These are phyloP conservation scores for Amanita inopinata DNA, from an alignment of 768 basidiomycete genomes.

Conservation along the genomic window DNA sequence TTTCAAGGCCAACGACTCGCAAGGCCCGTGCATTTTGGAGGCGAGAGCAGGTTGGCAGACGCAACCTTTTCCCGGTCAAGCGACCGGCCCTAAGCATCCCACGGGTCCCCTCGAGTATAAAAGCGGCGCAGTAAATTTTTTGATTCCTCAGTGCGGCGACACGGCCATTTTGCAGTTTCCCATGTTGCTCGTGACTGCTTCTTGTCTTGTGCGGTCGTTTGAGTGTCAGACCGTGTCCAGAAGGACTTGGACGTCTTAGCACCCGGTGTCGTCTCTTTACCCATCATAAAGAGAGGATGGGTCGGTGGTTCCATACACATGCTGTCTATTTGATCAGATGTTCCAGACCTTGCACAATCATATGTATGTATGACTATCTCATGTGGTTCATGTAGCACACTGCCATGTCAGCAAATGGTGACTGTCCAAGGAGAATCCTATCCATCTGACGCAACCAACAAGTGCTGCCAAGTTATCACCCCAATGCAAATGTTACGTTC, in stretches of 20 bases:
- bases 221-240: slow-evolving; percentile 86
- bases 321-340: no score
- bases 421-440: no score
- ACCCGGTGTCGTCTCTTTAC: slow-evolving; percentile 54
- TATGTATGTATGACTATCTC: no score
- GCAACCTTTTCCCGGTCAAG: background rate
- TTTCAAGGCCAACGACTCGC: no score
- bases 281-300: slow-evolving; percentile 45
- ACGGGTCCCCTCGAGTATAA: slow-evolving; percentile 17
- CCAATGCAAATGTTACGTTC: no score
- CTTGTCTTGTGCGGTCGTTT: slow-evolving; percentile 59
- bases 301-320: slow-evolving; percentile 65
- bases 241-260: slow-evolving; percentile 70
- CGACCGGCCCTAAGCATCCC: slow-evolving; percentile 32
- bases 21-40: no score
- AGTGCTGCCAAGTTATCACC: no score
- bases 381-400: no score
- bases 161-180: slow-evolving; percentile 58
- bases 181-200: slow-evolving; percentile 80
- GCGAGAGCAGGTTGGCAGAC: background rate
- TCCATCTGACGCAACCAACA: no score
- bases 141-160: slow-evolving; percentile 70
- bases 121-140: slow-evolving; percentile 10
- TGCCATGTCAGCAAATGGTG: no score
- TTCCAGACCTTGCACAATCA: no score